Percentiles rank a stretch among this genome's conserved stretches.
Conservation (phyloP, 106 monocot species). For the Dactylorhiza incarnata region DNA sequence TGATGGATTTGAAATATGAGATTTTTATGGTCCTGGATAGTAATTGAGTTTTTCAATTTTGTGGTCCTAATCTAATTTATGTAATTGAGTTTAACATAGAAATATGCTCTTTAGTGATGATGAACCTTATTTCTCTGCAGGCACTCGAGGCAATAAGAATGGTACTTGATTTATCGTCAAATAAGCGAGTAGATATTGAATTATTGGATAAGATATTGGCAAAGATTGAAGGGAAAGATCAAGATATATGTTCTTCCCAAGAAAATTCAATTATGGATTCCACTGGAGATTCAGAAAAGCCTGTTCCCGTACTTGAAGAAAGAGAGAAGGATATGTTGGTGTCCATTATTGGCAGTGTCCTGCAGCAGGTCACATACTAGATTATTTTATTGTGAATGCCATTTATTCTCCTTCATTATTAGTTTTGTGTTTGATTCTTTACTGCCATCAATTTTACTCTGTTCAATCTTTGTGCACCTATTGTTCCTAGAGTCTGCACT, state of each 20-base stretch:
- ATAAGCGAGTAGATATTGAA: constrained; percentile 59
- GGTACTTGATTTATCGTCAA: constrained; percentile 59
- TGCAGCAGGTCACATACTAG: constrained; percentile 50
- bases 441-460: background rate
- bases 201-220: constrained; percentile 60
- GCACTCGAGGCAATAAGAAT: constrained; percentile 77
- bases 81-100: background rate
- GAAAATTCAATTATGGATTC: constrained; percentile 12
- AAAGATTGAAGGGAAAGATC: constrained; percentile 38
- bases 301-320: constrained; percentile 14
- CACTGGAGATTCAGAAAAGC: constrained; percentile 8
- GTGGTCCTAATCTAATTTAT: background rate
- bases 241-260: constrained; percentile 5
- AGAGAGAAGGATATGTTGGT: constrained; percentile 49
- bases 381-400: background rate
- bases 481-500: background rate
- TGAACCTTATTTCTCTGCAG: constrained; percentile 27
- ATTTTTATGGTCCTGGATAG: background rate
- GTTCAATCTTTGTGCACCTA: background rate
- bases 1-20: background rate
- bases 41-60: background rate
- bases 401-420: background rate
- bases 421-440: background rate
- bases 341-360: constrained; percentile 64
- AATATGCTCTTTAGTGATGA: background rate